phyloP scores from a whole-genome alignment of 192 early-diverging fungal species.

The Dissophora ornata region DNA sequence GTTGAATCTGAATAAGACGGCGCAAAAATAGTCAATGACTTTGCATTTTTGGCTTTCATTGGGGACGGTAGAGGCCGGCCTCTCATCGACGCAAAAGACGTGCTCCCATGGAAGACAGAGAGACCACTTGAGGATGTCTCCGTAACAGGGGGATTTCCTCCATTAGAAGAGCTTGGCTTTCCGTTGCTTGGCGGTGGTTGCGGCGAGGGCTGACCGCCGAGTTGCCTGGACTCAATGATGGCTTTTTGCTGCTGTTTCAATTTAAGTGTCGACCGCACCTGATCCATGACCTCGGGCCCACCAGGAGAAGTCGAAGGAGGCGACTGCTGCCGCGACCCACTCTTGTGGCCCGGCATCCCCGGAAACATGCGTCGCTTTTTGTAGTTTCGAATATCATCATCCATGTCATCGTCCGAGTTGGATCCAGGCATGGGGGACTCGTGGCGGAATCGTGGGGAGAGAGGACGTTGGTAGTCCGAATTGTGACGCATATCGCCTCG shows the following conservation, averaged over 20 bases:
- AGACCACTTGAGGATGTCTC: constrained; percentile 40
- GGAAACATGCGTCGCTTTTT: constrained; percentile 43
- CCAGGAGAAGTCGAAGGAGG: constrained; percentile 30
- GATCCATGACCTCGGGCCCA: constrained; percentile 63
- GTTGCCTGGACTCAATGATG: constrained; percentile 67
- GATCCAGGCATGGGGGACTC: constrained; percentile 51
- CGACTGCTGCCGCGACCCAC: constrained; percentile 21
- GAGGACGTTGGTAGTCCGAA: constrained; percentile 15
- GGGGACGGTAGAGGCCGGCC: constrained; percentile 51
- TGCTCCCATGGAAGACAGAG: constrained; percentile 48
- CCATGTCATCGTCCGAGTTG: constrained; percentile 45
- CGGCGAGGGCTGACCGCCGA: constrained; percentile 33
- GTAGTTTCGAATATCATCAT: constrained; percentile 51
- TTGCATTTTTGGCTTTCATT: constrained; percentile 59
- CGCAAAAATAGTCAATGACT: constrained; percentile 62
- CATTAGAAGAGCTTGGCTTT: constrained; percentile 18
- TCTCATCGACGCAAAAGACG: constrained; percentile 33
- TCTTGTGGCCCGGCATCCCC: constrained; percentile 19
- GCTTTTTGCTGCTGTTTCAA: constrained; percentile 75
- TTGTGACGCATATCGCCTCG: constrained; percentile 15
- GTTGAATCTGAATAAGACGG: constrained; percentile 60
- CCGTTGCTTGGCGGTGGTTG: constrained; percentile 23
- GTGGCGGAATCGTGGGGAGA: constrained; percentile 42
- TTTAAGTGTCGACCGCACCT: constrained; percentile 60
- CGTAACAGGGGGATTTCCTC: constrained; percentile 29